A percentile compares a stretch with the other conserved stretches of the same genome.
phyloP scores from a whole-genome alignment of 2,329 filamentous ascomycete species.

The Akanthomyces lecanii region DNA sequence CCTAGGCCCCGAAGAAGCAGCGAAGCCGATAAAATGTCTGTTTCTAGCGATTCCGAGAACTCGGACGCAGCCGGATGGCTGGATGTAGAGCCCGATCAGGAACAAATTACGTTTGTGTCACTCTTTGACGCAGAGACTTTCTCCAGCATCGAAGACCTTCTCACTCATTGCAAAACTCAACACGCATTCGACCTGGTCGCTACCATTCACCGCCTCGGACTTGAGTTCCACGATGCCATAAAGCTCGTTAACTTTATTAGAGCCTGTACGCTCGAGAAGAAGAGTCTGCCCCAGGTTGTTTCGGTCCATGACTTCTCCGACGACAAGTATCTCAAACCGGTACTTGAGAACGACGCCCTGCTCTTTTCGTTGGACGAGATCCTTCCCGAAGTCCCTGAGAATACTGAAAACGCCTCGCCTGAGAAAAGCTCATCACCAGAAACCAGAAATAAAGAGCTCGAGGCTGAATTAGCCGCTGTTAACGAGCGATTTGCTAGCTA shows the following conservation, averaged over 20 bases:
- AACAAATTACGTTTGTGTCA: constrained; percentile 59
- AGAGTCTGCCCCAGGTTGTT: constrained; percentile 53
- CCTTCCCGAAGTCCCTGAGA: constrained; percentile 47
- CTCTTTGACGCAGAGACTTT: constrained; percentile 66
- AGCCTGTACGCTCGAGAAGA: constrained; percentile 40
- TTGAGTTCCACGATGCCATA: constrained; percentile 71
- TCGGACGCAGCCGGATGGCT: constrained; percentile 48
- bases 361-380: constrained; percentile 80
- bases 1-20: neutral
- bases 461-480: constrained; percentile 57
- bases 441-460: constrained; percentile 51
- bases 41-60: constrained; percentile 25
- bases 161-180: constrained; percentile 63
- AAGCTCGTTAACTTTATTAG: constrained; percentile 71
- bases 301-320: constrained; percentile 62
- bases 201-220: constrained; percentile 50
- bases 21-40: constrained; percentile 24
- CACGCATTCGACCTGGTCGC: constrained; percentile 64
- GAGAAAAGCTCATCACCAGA: constrained; percentile 27
- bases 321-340: constrained; percentile 77
- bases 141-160: constrained; percentile 59
- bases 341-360: constrained; percentile 83
- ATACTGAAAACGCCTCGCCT: constrained; percentile 22
- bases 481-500: constrained; percentile 62
- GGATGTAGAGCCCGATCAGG: constrained; percentile 59